Base-by-base conservation (phyloP, 1,284 basidiomycete species). In the Tilletia horrida region DNA sequence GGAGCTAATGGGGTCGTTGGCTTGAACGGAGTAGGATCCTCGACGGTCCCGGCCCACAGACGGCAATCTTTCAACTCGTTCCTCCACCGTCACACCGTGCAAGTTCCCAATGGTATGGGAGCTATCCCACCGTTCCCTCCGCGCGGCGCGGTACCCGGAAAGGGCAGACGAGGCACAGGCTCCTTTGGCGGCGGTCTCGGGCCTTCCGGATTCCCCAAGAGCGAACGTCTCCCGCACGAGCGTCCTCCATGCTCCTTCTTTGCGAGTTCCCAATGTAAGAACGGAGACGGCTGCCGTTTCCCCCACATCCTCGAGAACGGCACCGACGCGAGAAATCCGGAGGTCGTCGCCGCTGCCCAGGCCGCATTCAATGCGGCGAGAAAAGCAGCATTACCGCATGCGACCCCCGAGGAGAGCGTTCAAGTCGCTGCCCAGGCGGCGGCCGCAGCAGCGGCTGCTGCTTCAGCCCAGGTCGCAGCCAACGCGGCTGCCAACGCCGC, bases 221-320 rank as follows among this genome's bases (percentile, higher is more conserved):
- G 73, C 73, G 73, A 62, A 44, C n/a, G 61, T n/a, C 61, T 55
- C 6, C 52, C 55, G 31, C 71, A 63, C n/a, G 76, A 76, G 64
- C 70, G 77, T 45, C 77, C 80, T 7, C 73, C 79, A 2, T 81
- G 80, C 67, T 71, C 72, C 66, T 81, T 81, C 69, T 81, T 81
- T 47, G 72, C 73, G 7, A 72, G 71, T n/a, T 73, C 75, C 6
- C 71, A 72, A 8, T 81, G 80, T 73, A 74, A 73, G 66, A 77
- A 78, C 55, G 75, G 73, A 25, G 77, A 79, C 55, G 77, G 80
- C 31, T 81, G 80, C 68, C 75, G 73, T 35, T 81, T 80, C 74
- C 80, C 80, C 3, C 80, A 81, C 69, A 74, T 79, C 43, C 71
- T 81, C 3, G 72, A 79, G 1, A 79, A 81, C 62, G 80, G 80